Conservation (phyloP, 371 early-diverging fungal genomes). For the Mucor racemosus region DNA sequence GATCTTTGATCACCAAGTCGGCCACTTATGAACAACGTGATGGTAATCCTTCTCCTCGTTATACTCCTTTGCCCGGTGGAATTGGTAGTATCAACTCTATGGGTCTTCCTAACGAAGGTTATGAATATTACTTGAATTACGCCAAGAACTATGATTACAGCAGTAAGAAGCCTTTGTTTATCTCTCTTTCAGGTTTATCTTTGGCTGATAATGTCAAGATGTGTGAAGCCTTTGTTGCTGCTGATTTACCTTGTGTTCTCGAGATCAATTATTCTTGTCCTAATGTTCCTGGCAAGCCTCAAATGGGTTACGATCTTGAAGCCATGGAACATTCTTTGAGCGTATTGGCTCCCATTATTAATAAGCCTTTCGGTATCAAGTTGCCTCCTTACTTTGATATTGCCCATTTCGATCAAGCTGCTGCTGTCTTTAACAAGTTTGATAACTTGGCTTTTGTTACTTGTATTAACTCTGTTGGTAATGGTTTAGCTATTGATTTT, state of each 20-base stretch:
- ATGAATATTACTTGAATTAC: constrained; percentile 51
- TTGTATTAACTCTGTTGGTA: constrained; percentile 58
- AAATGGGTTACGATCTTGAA: constrained; percentile 54
- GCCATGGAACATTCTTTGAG: constrained; percentile 51
- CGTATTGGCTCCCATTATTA: constrained; percentile 50
- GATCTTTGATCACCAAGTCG: constrained; percentile 56
- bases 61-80: constrained; percentile 36
- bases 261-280: constrained; percentile 60
- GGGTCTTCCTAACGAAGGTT: constrained; percentile 57
- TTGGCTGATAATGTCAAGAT: constrained; percentile 52
- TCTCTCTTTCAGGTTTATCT: constrained; percentile 52
- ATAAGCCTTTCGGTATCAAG: constrained; percentile 58
- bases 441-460: constrained; percentile 52
- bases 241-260: constrained; percentile 46
- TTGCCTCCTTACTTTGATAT: constrained; percentile 59
- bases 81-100: constrained; percentile 57
- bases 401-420: constrained; percentile 54
- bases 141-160: constrained; percentile 49
- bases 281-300: constrained; percentile 58
- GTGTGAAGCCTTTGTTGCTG: constrained; percentile 47
- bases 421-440: constrained; percentile 47
- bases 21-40: constrained; percentile 47
- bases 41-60: constrained; percentile 56
- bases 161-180: constrained; percentile 48
- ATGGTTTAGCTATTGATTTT: constrained; percentile 55